These are phyloP conservation scores for Sindora glabra DNA, from an alignment of 306 rosid species.

Conservation along the genomic window DNA sequence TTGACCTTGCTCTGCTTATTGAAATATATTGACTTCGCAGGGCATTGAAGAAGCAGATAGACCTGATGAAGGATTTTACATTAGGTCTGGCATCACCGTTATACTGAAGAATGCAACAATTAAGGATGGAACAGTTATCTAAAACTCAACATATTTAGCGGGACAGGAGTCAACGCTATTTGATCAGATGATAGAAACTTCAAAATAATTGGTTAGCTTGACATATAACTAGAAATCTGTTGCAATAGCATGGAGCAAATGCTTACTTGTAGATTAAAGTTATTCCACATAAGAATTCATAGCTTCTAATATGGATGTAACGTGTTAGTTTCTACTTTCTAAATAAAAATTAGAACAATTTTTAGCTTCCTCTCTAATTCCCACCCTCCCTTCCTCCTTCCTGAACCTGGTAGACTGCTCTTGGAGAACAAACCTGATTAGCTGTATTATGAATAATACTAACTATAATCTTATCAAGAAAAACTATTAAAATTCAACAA, in stretches of 20 bases:
- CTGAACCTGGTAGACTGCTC: slow-evolving; percentile 58
- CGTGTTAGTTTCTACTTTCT: too few species aligned
- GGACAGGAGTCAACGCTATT: too few species aligned
- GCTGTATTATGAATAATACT: too few species aligned
- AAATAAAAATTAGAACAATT: slow-evolving; percentile 60
- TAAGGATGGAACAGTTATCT: slow-evolving; percentile 67
- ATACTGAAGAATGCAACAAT: slow-evolving; percentile 75
- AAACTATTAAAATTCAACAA: slow-evolving; percentile 39
- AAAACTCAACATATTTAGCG: slow-evolving; percentile 1
- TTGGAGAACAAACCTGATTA: neutral
- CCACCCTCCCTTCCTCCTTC: too few species aligned
- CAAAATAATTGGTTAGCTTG: too few species aligned
- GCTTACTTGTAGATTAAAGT: too few species aligned
- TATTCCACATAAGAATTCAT: neutral
- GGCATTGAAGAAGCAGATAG: slow-evolving; percentile 89
- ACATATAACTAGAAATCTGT: too few species aligned
- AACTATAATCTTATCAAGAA: neutral
- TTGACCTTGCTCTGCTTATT: too few species aligned
- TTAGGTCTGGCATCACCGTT: slow-evolving; percentile 63
- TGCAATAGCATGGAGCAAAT: neutral
- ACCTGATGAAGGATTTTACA: slow-evolving; percentile 65
- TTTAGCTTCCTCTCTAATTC: too few species aligned
- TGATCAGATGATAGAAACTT: neutral
- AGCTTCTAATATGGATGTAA: too few species aligned
- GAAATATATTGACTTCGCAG: too few species aligned